phyloP scores from a whole-genome alignment of 2,329 filamentous ascomycete genomes.

The Tolypocladium inflatum region DNA sequence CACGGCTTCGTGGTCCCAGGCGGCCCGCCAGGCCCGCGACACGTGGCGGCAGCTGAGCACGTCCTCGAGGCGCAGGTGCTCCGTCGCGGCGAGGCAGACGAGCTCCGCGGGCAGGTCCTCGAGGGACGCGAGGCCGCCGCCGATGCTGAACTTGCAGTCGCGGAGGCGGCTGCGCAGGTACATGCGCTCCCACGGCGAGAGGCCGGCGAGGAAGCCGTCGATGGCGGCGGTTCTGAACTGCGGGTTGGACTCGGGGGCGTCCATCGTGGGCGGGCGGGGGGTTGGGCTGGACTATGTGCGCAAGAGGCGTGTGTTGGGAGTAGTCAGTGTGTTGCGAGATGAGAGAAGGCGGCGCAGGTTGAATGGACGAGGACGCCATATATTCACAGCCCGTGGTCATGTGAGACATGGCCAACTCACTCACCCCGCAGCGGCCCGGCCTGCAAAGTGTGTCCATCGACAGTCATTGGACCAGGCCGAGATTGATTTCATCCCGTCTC shows the following conservation, averaged over 20 bases:
- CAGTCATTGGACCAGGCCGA: no score
- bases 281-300: background rate
- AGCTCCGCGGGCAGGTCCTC: constrained; percentile 18
- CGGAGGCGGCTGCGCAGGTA: constrained; percentile 13
- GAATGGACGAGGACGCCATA: no score
- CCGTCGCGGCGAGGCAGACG: constrained; percentile 10
- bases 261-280: background rate
- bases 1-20: constrained; percentile 15
- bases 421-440: no score
- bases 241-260: background rate
- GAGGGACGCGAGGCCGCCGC: constrained; percentile 13
- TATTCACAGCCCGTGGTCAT: no score
- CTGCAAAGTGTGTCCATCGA: no score
- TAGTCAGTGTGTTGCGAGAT: no score
- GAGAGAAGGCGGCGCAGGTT: no score
- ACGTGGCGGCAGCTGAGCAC: constrained; percentile 14
- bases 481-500: no score
- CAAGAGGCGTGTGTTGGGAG: no score
- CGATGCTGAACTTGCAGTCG: background rate
- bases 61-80: constrained; percentile 13
- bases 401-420: no score
- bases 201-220: constrained; percentile 11
- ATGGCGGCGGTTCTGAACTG: constrained; percentile 7
- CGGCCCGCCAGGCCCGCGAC: constrained; percentile 13
- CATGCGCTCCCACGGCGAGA: constrained; percentile 18